A percentile compares a stretch with the other conserved stretches of the same genome.
Conservation (phyloP, 768 basidiomycete species). For the Auricularia heimuer region DNA sequence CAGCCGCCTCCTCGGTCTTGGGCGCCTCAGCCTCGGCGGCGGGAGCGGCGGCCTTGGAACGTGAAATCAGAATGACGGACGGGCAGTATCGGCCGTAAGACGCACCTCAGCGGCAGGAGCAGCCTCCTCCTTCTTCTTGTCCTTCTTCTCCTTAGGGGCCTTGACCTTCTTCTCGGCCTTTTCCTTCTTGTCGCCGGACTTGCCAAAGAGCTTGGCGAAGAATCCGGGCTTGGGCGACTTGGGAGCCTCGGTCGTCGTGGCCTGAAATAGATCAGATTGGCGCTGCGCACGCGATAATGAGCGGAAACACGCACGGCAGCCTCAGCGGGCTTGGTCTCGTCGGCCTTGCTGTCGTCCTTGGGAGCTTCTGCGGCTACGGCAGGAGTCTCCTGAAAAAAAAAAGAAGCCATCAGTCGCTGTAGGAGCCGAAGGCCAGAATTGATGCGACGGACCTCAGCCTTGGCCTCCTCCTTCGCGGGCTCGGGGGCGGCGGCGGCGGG, state of each 20-base stretch:
- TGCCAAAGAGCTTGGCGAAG: slow-evolving; percentile 2
- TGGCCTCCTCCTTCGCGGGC: not conserved
- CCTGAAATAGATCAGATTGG: not conserved
- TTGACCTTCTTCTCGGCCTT: slow-evolving; percentile 3
- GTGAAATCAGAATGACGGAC: not conserved
- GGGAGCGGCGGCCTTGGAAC: slow-evolving; percentile 21
- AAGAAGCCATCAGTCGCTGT: not conserved
- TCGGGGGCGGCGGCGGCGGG: slow-evolving; percentile 1
- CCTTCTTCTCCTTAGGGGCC: not conserved
- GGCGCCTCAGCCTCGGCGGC: slow-evolving; percentile 22
- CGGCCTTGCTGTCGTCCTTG: slow-evolving; percentile 3
- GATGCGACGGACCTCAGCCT: not conserved
- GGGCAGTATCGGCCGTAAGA: not conserved
- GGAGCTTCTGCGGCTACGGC: slow-evolving; percentile 1
- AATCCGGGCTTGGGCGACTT: not conserved
- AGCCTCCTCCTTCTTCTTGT: not conserved
- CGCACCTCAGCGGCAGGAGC: not conserved
- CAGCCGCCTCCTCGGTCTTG: slow-evolving; percentile 12
- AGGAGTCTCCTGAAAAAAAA: not conserved
- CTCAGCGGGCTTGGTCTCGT: slow-evolving; percentile 6
- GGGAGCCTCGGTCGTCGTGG: not conserved
- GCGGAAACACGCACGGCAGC: not conserved
- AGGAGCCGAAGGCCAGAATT: not conserved
- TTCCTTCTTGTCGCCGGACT: not conserved
- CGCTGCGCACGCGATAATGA: not conserved